Conservation (phyloP, 2,329 filamentous ascomycete genomes). For the Sporothrix brasiliensis region DNA sequence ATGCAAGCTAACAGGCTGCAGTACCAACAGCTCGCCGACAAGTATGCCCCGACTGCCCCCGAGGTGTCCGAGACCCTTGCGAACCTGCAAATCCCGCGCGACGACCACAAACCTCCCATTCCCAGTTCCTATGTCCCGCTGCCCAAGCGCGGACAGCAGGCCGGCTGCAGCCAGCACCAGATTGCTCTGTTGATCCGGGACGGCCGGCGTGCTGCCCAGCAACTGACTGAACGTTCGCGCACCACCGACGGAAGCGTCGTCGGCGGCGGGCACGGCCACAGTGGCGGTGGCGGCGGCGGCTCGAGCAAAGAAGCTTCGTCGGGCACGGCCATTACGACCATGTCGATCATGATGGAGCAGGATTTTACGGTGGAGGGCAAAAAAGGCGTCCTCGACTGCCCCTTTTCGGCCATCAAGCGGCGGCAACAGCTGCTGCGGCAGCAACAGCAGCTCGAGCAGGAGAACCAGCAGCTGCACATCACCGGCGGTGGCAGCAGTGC, state of each 20-base stretch:
- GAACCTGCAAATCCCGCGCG: conserved; percentile 67
- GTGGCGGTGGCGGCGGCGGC: conserved; percentile 41
- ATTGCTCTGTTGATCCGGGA: conserved; percentile 66
- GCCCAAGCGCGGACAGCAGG: conserved; percentile 51
- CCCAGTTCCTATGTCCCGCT: conserved; percentile 59
- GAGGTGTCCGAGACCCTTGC: conserved; percentile 68
- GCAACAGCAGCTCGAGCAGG: conserved; percentile 32
- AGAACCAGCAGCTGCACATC: conserved; percentile 30
- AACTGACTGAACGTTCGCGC: conserved; percentile 45
- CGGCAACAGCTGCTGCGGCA: conserved; percentile 32
- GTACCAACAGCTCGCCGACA: conserved; percentile 68
- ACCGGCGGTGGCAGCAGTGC: not conserved
- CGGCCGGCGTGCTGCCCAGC: conserved; percentile 61
- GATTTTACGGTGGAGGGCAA: conserved; percentile 88
- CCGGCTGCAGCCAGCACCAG: conserved; percentile 56
- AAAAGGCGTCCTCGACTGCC: conserved; percentile 77
- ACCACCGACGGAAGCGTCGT: not conserved
- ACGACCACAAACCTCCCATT: conserved; percentile 51
- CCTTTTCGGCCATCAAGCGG: conserved; percentile 63
- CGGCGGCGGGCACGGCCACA: not conserved
- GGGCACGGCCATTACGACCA: conserved; percentile 56
- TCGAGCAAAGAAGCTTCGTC: conserved; percentile 55
- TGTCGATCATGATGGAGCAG: conserved; percentile 73
- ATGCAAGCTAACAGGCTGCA: conserved; percentile 40
- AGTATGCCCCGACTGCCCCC: conserved; percentile 66